phyloP scores from a whole-genome alignment of 305 asterid species.

The Plantago lanceolata region DNA sequence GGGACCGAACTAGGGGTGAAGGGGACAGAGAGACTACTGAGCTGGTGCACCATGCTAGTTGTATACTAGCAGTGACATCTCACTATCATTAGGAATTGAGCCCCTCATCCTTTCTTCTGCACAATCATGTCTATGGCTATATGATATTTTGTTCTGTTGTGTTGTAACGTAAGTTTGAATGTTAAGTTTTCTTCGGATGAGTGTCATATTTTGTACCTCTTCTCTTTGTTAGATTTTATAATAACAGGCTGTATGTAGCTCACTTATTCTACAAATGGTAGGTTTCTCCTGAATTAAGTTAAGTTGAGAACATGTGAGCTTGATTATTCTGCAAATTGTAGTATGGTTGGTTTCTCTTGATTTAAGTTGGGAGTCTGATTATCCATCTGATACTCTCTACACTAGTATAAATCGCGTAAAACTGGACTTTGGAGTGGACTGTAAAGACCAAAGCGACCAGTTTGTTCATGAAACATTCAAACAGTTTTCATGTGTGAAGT shows the following conservation, averaged over 20 bases:
- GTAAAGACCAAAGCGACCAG: not conserved
- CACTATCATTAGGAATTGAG: conserved; percentile 25
- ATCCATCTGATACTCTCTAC: not conserved
- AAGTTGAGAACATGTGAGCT: no score
- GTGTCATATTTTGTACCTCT: not conserved
- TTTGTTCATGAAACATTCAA: not conserved
- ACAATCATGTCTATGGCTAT: conserved; percentile 5
- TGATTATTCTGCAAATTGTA: no score
- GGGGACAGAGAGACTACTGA: not conserved
- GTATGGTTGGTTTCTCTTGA: no score
- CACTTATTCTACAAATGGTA: not conserved
- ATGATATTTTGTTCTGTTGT: conserved; percentile 22
- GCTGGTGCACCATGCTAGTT: not conserved
- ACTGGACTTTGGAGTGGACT: not conserved
- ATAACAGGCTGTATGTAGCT: not conserved
- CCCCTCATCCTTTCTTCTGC: conserved; percentile 26
- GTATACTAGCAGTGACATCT: not conserved
- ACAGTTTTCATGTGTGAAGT: not conserved
- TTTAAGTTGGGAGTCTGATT: no score
- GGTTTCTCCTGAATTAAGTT: not conserved
- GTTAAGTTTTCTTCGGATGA: not conserved
- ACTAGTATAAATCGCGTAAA: not conserved
- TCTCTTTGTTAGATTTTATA: no score
- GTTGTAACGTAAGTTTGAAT: not conserved
- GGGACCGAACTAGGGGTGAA: not conserved